Evolutionary conservation across 768 basidiomycete species (phyloP).

Genomic region (Suillus americanus): DNA sequence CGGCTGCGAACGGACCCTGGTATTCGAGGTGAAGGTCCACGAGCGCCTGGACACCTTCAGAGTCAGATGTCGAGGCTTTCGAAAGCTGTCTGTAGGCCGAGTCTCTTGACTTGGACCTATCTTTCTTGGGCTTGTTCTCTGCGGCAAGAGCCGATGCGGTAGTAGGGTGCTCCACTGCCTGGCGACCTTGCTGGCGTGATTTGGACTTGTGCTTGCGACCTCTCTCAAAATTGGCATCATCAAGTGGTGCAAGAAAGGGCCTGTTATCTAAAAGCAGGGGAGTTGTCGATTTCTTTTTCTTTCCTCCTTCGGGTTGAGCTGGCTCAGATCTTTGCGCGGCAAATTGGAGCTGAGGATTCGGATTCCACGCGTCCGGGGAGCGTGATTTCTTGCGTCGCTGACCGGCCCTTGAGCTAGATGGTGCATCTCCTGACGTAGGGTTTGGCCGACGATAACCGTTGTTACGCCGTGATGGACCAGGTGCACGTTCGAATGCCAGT

Average conservation of each 20-base stretch:
- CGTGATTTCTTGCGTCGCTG: constrained; percentile 34
- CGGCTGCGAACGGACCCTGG: constrained; percentile 38
- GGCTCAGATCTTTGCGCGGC: constrained; percentile 21
- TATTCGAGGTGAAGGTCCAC: constrained; percentile 20
- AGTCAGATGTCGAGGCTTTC: constrained; percentile 30
- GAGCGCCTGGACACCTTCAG: constrained; percentile 18
- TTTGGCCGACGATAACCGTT: constrained; percentile 25
- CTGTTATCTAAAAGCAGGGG: constrained; percentile 14
- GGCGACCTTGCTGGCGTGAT: constrained; percentile 25
- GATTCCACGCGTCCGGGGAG: constrained; percentile 31
- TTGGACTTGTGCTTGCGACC: constrained; percentile 33
- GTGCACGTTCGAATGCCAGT: constrained; percentile 1
- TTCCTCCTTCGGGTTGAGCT: constrained; percentile 23
- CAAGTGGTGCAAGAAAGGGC: constrained; percentile 28
- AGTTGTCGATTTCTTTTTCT: constrained; percentile 30
- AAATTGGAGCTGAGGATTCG: constrained; percentile 17
- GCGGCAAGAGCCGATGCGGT: constrained; percentile 7
- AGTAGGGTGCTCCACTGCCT: constrained; percentile 18
- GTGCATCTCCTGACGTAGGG: neutral
- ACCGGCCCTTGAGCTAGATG: constrained; percentile 12
- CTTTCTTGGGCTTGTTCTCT: constrained; percentile 20
- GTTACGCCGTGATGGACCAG: constrained; percentile 21
- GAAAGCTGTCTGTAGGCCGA: constrained; percentile 15
- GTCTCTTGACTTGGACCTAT: constrained; percentile 39
- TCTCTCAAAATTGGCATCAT: constrained; percentile 29